Conservation (phyloP, 1,284 basidiomycete species). For the Crocinoboletus sp. region DNA sequence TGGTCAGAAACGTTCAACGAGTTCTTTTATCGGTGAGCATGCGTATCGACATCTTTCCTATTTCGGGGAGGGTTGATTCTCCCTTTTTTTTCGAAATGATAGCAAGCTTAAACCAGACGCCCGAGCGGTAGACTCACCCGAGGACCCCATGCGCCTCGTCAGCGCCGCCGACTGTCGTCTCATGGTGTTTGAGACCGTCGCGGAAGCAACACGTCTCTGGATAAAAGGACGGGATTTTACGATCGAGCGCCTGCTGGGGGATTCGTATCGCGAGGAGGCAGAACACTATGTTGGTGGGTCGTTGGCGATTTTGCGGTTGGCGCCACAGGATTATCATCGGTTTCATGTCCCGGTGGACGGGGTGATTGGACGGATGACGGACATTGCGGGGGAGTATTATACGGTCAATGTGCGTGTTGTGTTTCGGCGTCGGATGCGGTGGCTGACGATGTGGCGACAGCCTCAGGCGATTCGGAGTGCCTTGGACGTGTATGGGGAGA, state of each 20-base stretch:
- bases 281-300: constrained; percentile 75
- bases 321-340: constrained; percentile 95
- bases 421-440: constrained; percentile 2
- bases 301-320: constrained; percentile 85
- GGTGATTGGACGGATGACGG: constrained; percentile 72
- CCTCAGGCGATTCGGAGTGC: constrained; percentile 78
- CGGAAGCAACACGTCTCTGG: constrained; percentile 87
- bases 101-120: constrained; percentile 85
- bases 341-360: constrained; percentile 94
- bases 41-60: neutral
- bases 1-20: constrained; percentile 80
- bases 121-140: constrained; percentile 70
- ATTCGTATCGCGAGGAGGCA: constrained; percentile 63
- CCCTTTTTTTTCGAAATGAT: constrained; percentile 13
- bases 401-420: constrained; percentile 73
- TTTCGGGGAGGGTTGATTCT: constrained; percentile 32
- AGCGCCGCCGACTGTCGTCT: constrained; percentile 92
- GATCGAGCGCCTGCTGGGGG: constrained; percentile 75
- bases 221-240: constrained; percentile 97
- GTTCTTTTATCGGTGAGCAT: constrained; percentile 70
- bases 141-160: constrained; percentile 76
- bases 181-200: constrained; percentile 87
- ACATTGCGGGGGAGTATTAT: constrained; percentile 86
- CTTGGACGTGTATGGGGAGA: constrained; percentile 94
- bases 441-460: constrained; percentile 33